These are phyloP conservation scores for Tetracladium setigerum DNA, from an alignment of 495 filamentous ascomycete genomes.

Conservation along the genomic window DNA sequence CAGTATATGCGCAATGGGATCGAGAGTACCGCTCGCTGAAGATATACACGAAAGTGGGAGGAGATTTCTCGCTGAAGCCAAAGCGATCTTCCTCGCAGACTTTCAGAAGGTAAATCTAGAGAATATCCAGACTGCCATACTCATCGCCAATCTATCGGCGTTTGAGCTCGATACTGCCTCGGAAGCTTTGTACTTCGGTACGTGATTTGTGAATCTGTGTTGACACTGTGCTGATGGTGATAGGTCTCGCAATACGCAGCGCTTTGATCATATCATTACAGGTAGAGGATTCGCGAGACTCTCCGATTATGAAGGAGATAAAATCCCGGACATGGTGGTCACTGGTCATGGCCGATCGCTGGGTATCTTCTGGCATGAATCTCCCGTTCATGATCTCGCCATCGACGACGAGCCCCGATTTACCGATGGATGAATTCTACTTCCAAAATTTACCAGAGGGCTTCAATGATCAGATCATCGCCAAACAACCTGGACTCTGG, in stretches of 20 bases:
- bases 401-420: background rate
- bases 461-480: too few relatives aligned
- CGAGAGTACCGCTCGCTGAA: background rate
- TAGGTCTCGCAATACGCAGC: conserved; percentile 4
- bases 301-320: background rate
- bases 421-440: conserved; percentile 6
- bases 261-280: background rate
- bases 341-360: conserved; percentile 6
- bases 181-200: conserved; percentile 6
- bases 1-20: background rate
- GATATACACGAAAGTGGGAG: background rate
- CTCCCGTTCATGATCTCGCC: background rate
- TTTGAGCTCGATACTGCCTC: background rate
- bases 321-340: conserved; percentile 2
- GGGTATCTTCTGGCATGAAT: conserved; percentile 2
- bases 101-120: conserved; percentile 5
- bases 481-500: conserved; percentile 1
- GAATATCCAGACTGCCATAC: conserved; percentile 6
- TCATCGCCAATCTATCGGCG: conserved; percentile 2
- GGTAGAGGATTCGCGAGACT: background rate
- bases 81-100: conserved; percentile 1
- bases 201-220: background rate
- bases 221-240: background rate
- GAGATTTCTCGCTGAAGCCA: background rate
- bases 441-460: background rate